A percentile compares a stretch with the other conserved stretches of the same genome.
Conservation (phyloP, 805 yeast genomes). For the Metschnikowia lochheadii region DNA sequence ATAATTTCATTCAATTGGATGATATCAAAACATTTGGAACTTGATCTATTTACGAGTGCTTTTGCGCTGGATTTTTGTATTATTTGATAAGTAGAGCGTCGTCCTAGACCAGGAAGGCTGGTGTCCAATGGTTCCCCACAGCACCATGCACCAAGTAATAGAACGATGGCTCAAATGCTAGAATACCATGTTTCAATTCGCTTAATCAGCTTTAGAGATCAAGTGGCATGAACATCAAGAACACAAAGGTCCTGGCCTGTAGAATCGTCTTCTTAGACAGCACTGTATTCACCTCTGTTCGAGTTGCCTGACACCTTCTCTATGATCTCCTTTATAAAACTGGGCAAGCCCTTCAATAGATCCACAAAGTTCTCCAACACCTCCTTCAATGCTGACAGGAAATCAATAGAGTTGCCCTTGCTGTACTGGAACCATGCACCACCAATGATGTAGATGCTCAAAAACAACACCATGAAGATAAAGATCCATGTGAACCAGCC, state of each 20-base stretch:
- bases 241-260: neutral
- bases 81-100: neutral
- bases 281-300: constrained; percentile 87
- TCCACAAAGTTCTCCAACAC: constrained; percentile 65
- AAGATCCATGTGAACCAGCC: constrained; percentile 84
- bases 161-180: neutral
- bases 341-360: constrained; percentile 56
- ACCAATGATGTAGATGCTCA: constrained; percentile 67
- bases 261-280: constrained; percentile 49
- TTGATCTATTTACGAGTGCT: too few species aligned
- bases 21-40: too few species aligned
- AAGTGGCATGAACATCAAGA: neutral
- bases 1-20: too few species aligned
- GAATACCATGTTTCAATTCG: neutral
- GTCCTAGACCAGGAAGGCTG: neutral
- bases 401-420: constrained; percentile 65
- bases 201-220: neutral
- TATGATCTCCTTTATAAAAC: constrained; percentile 62
- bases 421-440: constrained; percentile 75
- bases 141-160: neutral
- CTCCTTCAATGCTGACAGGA: constrained; percentile 70
- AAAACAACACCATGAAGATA: constrained; percentile 62
- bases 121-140: neutral
- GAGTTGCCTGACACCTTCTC: constrained; percentile 59
- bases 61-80: neutral